Base-by-base conservation (phyloP, 495 filamentous ascomycete species). In the Bombardia bombarda region DNA sequence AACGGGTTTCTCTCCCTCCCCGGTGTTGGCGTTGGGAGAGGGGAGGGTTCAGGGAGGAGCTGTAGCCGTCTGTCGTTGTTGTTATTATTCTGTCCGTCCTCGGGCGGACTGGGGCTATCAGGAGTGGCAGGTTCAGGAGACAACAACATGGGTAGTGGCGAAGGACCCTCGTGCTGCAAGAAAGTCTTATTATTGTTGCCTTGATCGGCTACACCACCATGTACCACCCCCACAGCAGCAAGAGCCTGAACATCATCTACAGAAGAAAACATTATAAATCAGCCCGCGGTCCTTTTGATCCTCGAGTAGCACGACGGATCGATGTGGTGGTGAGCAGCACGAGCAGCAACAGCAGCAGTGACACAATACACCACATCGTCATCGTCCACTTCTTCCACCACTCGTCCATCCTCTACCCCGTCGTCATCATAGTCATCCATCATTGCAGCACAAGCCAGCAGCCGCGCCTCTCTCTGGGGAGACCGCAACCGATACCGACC, bases 181-280 rank as follows among this genome's bases (percentile, higher is more conserved):
- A 61, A 53, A 53, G 48, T 26, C 40, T 44, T 66, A 17, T 64
- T 63, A 62, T 66, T 67, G 58, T 49, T 52, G 25, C 52, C 49
- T 45, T n/a, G n/a, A n/a, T n/a, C n/a, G n/a, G n/a, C n/a, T n/a
- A n/a, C n/a, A n/a, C n/a, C n/a, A n/a, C n/a, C n/a, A n/a, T n/a
- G n/a, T n/a, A n/a, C n/a, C n/a, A n/a, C n/a, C n/a, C n/a, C n/a
- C n/a, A n/a, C n/a, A n/a, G n/a, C n/a, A n/a, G n/a, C n/a, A n/a
- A n/a, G n/a, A n/a, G n/a, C n/a, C n/a, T n/a, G n/a, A n/a, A n/a
- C n/a, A n/a, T 61, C 46, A 49, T 44, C 65, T 68, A 64, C 46
- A 59, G 39, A 49, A 52, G 50, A 46, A 40, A 57, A 24, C 46
- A 45, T 52, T 50, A 56, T 47, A 53, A 60, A 50, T 64, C 51